These are phyloP conservation scores for Platanus orientalis DNA, from an alignment of 164 flowering plant genomes.

Conservation along the genomic window DNA sequence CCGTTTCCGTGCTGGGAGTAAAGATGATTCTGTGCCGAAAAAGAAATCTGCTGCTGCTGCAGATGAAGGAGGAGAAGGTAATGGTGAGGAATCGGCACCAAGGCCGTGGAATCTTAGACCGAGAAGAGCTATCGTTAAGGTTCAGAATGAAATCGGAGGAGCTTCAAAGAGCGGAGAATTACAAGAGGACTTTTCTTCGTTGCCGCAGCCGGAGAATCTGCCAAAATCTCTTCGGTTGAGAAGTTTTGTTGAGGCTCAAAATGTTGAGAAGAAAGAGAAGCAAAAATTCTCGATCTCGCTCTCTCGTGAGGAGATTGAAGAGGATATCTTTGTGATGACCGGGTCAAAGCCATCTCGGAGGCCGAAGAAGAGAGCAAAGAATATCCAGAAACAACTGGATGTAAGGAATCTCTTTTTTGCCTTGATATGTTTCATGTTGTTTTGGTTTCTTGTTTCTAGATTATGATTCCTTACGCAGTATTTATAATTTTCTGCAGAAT, in stretches of 20 bases:
- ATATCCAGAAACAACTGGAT: constrained; percentile 55
- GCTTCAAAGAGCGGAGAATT: constrained; percentile 6
- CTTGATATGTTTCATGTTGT: background rate
- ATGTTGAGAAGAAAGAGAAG: constrained; percentile 35
- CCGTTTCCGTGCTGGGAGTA: background rate
- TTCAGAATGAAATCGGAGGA: background rate
- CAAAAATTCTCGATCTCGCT: constrained; percentile 53
- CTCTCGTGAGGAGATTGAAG: constrained; percentile 70
- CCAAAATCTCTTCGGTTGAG: constrained; percentile 32
- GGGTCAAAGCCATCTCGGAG: constrained; percentile 55
- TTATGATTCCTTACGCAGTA: background rate
- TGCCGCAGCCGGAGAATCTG: constrained; percentile 15
- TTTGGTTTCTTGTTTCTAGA: background rate
- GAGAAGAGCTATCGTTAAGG: constrained; percentile 24
- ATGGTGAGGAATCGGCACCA: constrained; percentile 11
- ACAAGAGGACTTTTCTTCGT: constrained; percentile 2
- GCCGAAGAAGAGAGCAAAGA: constrained; percentile 47
- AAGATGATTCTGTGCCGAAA: constrained; percentile 1
- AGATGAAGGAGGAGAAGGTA: constrained; percentile 19
- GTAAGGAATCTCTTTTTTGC: constrained; percentile 22
- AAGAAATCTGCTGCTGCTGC: background rate
- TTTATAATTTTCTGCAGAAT: constrained; percentile 19
- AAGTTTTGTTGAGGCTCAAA: constrained; percentile 18
- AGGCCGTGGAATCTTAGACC: constrained; percentile 65
- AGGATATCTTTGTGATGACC: constrained; percentile 49